phyloP scores from a whole-genome alignment of 306 rosid genomes.

The Medicago ruthenica region DNA sequence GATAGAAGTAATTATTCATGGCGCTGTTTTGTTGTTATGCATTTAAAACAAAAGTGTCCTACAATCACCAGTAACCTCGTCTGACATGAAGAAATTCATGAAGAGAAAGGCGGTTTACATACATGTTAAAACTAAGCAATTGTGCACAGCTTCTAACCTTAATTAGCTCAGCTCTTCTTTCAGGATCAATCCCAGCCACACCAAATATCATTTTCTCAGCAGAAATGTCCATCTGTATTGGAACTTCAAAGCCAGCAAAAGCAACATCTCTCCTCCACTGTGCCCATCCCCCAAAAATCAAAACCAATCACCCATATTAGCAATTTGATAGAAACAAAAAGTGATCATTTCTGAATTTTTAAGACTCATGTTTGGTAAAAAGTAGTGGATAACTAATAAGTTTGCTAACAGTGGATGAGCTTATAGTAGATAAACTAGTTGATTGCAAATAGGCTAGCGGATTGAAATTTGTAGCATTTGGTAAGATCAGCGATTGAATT shows the following conservation, averaged over 20 bases:
- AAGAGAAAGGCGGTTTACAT: neutral
- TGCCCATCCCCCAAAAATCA: neutral
- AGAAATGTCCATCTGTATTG: slow-evolving; percentile 91
- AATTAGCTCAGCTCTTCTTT: slow-evolving; percentile 80
- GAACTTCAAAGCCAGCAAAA: slow-evolving; percentile 89
- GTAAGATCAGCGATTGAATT: too few relatives aligned
- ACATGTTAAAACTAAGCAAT: slow-evolving; percentile 4
- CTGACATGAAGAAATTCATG: neutral
- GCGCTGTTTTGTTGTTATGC: neutral
- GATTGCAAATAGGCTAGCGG: too few relatives aligned
- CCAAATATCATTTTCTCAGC: slow-evolving; percentile 87
- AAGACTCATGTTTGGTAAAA: too few relatives aligned
- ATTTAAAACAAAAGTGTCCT: neutral
- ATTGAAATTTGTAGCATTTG: too few relatives aligned
- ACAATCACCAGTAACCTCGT: neutral
- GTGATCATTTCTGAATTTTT: neutral
- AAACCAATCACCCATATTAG: slow-evolving; percentile 4
- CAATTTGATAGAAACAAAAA: slow-evolving; percentile 2
- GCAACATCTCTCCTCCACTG: slow-evolving; percentile 98
- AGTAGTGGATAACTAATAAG: too few relatives aligned
- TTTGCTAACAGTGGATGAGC: too few relatives aligned
- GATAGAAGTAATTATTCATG: neutral
- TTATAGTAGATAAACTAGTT: too few relatives aligned
- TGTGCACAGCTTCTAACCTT: slow-evolving; percentile 53
- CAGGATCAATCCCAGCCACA: slow-evolving; percentile 74